Conservation (phyloP, 2,329 filamentous ascomycete genomes). For the Huntiella savannae region DNA sequence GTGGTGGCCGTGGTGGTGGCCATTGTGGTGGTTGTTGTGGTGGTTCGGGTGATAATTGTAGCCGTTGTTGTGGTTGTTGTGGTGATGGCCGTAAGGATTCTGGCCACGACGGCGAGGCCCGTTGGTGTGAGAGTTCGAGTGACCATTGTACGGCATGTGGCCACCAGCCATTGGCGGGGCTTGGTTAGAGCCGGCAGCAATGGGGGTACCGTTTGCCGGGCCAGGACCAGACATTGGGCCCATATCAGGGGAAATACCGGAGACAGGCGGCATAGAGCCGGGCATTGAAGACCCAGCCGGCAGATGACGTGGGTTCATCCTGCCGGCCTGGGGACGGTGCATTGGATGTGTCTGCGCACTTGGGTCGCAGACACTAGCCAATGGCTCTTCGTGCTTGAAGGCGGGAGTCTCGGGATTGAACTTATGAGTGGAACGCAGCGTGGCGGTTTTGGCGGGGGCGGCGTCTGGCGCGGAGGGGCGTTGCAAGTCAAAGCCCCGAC, state of each 20-base stretch:
- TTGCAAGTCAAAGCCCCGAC: slow-evolving; percentile 9
- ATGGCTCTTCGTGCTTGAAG: slow-evolving; percentile 9
- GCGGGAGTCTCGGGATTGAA: slow-evolving; percentile 11
- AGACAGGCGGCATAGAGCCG: slow-evolving; percentile 17
- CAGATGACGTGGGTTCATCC: slow-evolving; percentile 62
- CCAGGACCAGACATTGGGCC: slow-evolving; percentile 7
- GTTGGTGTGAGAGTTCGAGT: slow-evolving; percentile 2
- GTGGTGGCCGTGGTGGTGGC: slow-evolving; percentile 16
- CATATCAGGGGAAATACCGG: slow-evolving; percentile 7
- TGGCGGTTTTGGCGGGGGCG: slow-evolving; percentile 5
- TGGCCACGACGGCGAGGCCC: slow-evolving; percentile 19
- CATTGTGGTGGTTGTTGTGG: slow-evolving; percentile 14
- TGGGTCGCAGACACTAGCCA: slow-evolving; percentile 11
- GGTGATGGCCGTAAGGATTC: slow-evolving; percentile 20
- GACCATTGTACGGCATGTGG: slow-evolving; percentile 11
- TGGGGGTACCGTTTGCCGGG: slow-evolving; percentile 12
- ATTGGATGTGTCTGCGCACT: slow-evolving; percentile 12
- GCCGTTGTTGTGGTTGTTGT: slow-evolving; percentile 16
- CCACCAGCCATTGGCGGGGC: background rate
- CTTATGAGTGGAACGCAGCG: slow-evolving; percentile 10
- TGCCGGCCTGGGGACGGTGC: slow-evolving; percentile 41
- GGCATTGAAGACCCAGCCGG: slow-evolving; percentile 52
- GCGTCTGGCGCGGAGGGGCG: slow-evolving; percentile 6
- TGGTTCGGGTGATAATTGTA: slow-evolving; percentile 16
- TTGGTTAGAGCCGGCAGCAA: slow-evolving; percentile 4